Evolutionary conservation across 2,329 filamentous ascomycete genomes (phyloP), one percentile per base, ranked within the genome.

Genomic region (Colletotrichum tropicicola): DNA sequence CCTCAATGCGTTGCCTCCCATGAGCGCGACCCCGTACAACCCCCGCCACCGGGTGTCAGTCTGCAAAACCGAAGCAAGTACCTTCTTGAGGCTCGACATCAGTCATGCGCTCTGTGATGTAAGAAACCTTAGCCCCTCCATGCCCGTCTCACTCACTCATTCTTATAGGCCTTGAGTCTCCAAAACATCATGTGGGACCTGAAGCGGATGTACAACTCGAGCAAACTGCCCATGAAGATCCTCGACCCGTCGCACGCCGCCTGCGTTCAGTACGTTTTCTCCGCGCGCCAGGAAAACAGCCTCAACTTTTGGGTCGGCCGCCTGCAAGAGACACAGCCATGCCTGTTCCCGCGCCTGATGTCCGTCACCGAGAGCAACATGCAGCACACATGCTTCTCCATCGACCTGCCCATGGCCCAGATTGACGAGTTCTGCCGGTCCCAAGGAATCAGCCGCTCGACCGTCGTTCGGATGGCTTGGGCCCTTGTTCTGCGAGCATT

Each of bases 381-480:
- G 72, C 72, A 78, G 47, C 79, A 77, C 3, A 74, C 72, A 1
- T 75, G 77, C 5, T 75, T 82, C 15, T 75, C 81, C 7, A 69
- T 84, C 5, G 77, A 81, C 8, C 75, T 85, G 13, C 73, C 77
- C 0, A 75, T 72, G 5, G 71, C 77, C 27, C 74, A 78, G 3
- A 69, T 86, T 2, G 78, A 82, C 9, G 76, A 80, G 8, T 87
- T 87, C 47, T 77, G 75, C 56, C 58, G 69, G 0, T 51, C 77
- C 77, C 45, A 77, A 65, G 7, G 76, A 8, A 76, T 86, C 3
- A 81, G 81, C 0, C 73, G 83, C 0, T 80, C 84, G 0, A 81
- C 84, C 0, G 76, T 89, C 4, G 77, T 90, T 4, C 82, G 85
- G 23, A 80, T 87, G n/a, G 86, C 87, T 0, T 90, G 87, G 87